Evolutionary conservation across 495 filamentous ascomycete genomes (phyloP), one percentile per base, ranked within the genome.

Genomic region (Niebla homalea): DNA sequence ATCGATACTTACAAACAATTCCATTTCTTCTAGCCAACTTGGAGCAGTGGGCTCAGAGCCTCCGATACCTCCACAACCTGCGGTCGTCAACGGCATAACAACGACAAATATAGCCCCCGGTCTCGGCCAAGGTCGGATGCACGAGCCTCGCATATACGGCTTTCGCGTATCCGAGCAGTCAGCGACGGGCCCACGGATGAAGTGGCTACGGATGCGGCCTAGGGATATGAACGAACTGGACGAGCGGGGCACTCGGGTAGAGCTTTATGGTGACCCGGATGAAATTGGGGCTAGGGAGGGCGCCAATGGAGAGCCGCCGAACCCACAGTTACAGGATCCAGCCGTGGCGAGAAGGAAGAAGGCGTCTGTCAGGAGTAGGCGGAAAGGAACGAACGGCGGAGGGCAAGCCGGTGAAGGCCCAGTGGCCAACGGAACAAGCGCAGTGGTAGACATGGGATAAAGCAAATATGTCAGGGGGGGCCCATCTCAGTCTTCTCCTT

Each of bases 141-240:
- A 97, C 71, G 88, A 95, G 59, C 87, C 90, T 46, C 84, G 83
- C 46, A 97, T 98, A 62, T 98, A 97, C 68, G 92, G 92, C 6
- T 98, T 98, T 67, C 76, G 84, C 37, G 93, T 98, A 25, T 85
- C 85, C 1, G 92, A 98, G 60, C 67, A 85, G 15, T 85, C 92
- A 42, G 74, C 81, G 48, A 84, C 83, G 6, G 92, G 92, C 4
- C 92, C 92, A 18, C 75, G 92, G 43, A 98, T 98, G 92, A 85
- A 87, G 58, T 98, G 92, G 92, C 71, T 98, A 56, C 78, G 92
- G 54, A 79, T 82, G 66, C 83, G 85, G 60, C 92, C 93, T 0
- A 71, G 69, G 7, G 80, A 96, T 56, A 70, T 96, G 40, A 75
- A 66, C 16, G 82, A 90, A 56, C 67, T 97, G 43, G 89, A 98